phyloP scores from a whole-genome alignment of 2,329 filamentous ascomycete genomes.

The Paecilomyces formosus region DNA sequence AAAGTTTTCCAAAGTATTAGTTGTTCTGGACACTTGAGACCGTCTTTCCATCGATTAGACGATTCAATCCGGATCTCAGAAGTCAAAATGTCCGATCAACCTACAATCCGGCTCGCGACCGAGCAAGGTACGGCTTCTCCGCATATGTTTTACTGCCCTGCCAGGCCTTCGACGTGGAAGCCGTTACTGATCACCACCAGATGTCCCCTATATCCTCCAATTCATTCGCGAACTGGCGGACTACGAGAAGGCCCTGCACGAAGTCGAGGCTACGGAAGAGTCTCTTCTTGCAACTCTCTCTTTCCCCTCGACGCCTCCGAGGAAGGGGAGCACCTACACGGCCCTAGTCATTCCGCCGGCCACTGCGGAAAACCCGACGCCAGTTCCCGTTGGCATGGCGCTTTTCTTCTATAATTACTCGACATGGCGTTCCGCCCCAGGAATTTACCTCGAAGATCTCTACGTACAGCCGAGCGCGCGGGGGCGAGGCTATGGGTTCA shows the following conservation, averaged over 20 bases:
- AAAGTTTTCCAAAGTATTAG: background rate
- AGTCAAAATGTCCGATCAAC: conserved; percentile 23
- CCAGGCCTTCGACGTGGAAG: no score
- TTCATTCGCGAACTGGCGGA: conserved; percentile 80
- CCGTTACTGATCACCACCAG: conserved; percentile 39
- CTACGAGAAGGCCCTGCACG: conserved; percentile 71
- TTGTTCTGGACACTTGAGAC: background rate
- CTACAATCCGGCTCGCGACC: conserved; percentile 34
- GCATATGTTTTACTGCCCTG: background rate
- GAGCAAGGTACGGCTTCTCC: conserved; percentile 24
- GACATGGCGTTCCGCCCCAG: conserved; percentile 81
- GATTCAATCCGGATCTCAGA: background rate
- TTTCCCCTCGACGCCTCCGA: conserved; percentile 53
- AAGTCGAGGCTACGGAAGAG: conserved; percentile 70
- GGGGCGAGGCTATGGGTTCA: conserved; percentile 71
- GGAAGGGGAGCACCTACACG: conserved; percentile 62
- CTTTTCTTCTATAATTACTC: conserved; percentile 95
- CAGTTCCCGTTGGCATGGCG: conserved; percentile 63
- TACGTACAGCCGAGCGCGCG: conserved; percentile 67
- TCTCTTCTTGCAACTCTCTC: conserved; percentile 68
- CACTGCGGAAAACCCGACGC: conserved; percentile 28
- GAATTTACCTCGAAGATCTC: conserved; percentile 92
- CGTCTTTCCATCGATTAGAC: background rate
- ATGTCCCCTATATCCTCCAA: conserved; percentile 70
- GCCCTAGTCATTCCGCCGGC: conserved; percentile 55